Base-by-base conservation (phyloP, 129 eudicot genomes). In the Scalesia atractyloides region DNA sequence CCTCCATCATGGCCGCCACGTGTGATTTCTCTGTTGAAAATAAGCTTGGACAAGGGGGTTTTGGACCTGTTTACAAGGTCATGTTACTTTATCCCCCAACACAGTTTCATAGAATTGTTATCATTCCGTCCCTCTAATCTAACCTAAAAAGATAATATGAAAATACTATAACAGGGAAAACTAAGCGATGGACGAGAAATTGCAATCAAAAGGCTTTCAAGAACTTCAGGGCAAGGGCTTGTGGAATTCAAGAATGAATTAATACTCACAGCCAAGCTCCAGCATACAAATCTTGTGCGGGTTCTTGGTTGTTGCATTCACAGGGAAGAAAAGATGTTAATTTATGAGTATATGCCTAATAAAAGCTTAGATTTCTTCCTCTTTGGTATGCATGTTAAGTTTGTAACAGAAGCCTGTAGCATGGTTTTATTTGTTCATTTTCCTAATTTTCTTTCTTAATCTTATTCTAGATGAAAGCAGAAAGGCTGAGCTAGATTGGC, bases 21-120 rank as follows among this genome's bases (percentile, higher is more conserved):
- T 22, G 75, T 60, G 79, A 70, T 33, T 81, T 84, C 71, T 73
- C 85, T 10, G 5, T 62, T 12, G 78, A 69, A 44, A 81, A 73
- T 59, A 84, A 84, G 73, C 81, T 84, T 1, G 85, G 88, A 47
- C 67, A 81, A 57, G 88, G 85, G 39, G 88, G 88, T 15, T 84
- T 84, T 70, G 85, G 88, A 54, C 85, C 85, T n/a, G 85, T 84
- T 80, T 84, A 73, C 76, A 77, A 76, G 84, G 87, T 79, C 46
- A 33, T 43, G 24, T 63, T 36, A 36, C 26, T 63, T 63, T 16
- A 2, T 24, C 30, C 2, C 2, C 2, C 30, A 24, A 24, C 30
- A 2, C 30, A 24, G 2, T 24, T 9, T 53, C 15, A 26, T 57
- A 14, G 10, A 22, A 58, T 41, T 15, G 17, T 41, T 43, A 46